Base-by-base conservation (phyloP, 371 early-diverging fungal species). In the Mortierella sp. region DNA sequence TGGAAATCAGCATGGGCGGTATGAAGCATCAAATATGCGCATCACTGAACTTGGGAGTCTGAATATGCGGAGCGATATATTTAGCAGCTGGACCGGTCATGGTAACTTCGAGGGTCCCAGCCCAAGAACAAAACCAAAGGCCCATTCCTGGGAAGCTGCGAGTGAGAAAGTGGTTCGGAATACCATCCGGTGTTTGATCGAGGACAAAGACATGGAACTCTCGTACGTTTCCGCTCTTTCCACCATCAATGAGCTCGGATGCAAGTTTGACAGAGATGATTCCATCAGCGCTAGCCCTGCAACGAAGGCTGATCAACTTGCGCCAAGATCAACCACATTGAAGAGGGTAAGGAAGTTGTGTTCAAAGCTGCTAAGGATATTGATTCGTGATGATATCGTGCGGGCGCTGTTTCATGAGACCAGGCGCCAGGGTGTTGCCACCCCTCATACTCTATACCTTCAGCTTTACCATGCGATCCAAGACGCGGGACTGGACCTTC, bases 171-270 rank as follows among this genome's bases (percentile, higher is more conserved):
- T 19, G n/a, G 46, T 23, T 49, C 45, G 47, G 13, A 31, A 28
- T 14, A 24, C 38, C 59, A 54, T 34, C 34, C 34, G 71, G 66
- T 66, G 52, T 43, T 30, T 12, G 78, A 55, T 24, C 10, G 49
- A 39, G 19, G 70, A 70, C 48, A 58, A 63, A 47, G 78, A 76
- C 30, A 62, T 63, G 78, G 78, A 76, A 43, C 56, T 58, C 2
- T 70, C 78, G 2, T 76, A 76, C 34, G 78, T 70, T 3, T 62
- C 63, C 13, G 49, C 70, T 27, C 64, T 76, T 16, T 70, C 78
- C 0, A 63, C 66, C 16, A 53, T 70, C 49, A 61, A 57, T 3
- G 70, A 66, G 2, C 43, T 76, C 6, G 58, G 70, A 16, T 52
- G 64, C 39, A 58, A 62, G 28, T 54, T 57, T 19, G 58, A 61